Evolutionary conservation across 441 rosid species (phyloP).

Genomic region (Gossypium trilobum): DNA sequence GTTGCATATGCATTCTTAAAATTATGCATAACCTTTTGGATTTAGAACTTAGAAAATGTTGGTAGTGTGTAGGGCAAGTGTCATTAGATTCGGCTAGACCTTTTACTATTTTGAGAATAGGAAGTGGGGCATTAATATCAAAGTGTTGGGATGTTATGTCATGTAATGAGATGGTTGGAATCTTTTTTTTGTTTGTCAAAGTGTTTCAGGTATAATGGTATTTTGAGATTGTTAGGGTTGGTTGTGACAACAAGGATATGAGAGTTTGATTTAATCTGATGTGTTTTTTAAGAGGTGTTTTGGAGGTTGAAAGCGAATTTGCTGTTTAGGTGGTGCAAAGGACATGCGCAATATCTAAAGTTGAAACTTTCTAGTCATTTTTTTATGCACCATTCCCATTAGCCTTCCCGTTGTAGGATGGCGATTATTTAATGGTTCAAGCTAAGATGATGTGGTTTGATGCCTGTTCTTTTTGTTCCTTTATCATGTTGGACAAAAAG

Average conservation of each 20-base stretch:
- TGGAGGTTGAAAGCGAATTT: background rate
- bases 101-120: background rate
- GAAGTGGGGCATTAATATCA: background rate
- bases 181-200: background rate
- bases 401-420: background rate
- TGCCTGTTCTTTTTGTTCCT: background rate
- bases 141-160: background rate
- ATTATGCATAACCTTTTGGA: background rate
- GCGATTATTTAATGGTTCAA: background rate
- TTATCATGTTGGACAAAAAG: too few species aligned
- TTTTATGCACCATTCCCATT: background rate
- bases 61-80: constrained; percentile 2
- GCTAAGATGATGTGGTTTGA: background rate
- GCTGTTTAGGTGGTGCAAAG: background rate
- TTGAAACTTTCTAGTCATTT: background rate
- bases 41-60: background rate
- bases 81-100: background rate
- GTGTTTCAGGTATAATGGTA: background rate
- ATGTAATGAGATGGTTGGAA: background rate
- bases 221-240: background rate
- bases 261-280: background rate
- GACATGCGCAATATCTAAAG: background rate
- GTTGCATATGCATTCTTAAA: background rate
- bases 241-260: background rate
- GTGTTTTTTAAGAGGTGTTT: background rate